Conservation (phyloP, 805 yeast genomes). For the Saccharomycopsis fermentans region DNA sequence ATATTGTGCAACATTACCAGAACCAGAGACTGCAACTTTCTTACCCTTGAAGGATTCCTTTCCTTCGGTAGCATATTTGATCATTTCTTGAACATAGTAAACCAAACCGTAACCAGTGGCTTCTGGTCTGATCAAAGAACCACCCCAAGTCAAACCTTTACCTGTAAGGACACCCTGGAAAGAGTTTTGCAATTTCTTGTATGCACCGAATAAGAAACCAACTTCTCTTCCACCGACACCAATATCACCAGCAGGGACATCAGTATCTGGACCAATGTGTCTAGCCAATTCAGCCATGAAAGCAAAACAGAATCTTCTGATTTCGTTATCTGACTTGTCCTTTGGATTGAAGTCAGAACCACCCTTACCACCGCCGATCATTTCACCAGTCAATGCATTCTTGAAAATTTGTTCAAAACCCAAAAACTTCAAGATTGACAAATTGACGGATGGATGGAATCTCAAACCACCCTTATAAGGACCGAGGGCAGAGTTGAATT, state of each 20-base stretch:
- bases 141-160: conserved; percentile 98
- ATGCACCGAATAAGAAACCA: conserved; percentile 94
- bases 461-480: conserved; percentile 99
- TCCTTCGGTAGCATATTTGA: conserved; percentile 83
- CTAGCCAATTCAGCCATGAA: conserved; percentile 94
- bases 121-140: conserved; percentile 97
- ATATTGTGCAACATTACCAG: conserved; percentile 98
- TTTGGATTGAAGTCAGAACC: conserved; percentile 97
- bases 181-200: conserved; percentile 80
- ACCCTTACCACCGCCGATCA: conserved; percentile 99
- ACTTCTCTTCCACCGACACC: conserved; percentile 97
- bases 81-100: conserved; percentile 96
- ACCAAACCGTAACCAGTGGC: conserved; percentile 98
- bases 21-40: conserved; percentile 93
- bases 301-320: conserved; percentile 91
- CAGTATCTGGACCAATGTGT: conserved; percentile 95
- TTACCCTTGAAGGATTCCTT: conserved; percentile 86
- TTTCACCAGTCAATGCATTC: conserved; percentile 93
- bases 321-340: conserved; percentile 86
- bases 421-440: conserved; percentile 88
- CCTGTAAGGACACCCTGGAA: conserved; percentile 98
- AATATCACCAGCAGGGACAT: conserved; percentile 99
- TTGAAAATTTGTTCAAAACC: conserved; percentile 98
- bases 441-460: conserved; percentile 94
- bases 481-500: conserved; percentile 95